Conservation (phyloP, 1,284 basidiomycete genomes). For the Marasmius sp. region DNA sequence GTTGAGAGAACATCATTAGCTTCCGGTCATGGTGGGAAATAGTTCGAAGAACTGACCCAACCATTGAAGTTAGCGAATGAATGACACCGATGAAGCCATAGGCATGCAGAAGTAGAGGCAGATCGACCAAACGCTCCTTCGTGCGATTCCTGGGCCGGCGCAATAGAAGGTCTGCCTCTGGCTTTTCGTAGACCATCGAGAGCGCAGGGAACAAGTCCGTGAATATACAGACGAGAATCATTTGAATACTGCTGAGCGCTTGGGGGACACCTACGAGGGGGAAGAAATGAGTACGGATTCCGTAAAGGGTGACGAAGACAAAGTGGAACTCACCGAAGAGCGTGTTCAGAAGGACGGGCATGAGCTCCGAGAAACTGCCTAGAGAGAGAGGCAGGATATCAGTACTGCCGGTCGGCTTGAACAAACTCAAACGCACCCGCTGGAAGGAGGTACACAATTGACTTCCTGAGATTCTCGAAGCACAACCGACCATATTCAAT, state of each 20-base stretch:
- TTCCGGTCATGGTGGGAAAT: conserved; percentile 19
- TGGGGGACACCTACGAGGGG: conserved; percentile 40
- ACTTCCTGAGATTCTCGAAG: conserved; percentile 68
- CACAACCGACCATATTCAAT: conserved; percentile 63
- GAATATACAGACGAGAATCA: conserved; percentile 59
- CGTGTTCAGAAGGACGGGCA: conserved; percentile 62
- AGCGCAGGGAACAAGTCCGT: conserved; percentile 59
- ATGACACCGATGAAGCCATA: conserved; percentile 64
- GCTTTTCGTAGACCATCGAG: conserved; percentile 56
- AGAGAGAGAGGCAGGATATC: neutral
- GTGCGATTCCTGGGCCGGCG: conserved; percentile 66
- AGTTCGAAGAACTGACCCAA: conserved; percentile 39
- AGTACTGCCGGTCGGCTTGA: neutral
- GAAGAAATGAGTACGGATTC: neutral
- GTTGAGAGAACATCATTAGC: conserved; percentile 15
- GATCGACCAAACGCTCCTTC: conserved; percentile 50
- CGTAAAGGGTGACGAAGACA: neutral
- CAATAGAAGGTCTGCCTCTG: conserved; percentile 56
- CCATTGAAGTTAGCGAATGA: conserved; percentile 50
- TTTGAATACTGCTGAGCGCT: conserved; percentile 37
- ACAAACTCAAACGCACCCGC: conserved; percentile 36
- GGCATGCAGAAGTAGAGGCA: conserved; percentile 58
- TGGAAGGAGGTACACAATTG: conserved; percentile 46
- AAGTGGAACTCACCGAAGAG: neutral
- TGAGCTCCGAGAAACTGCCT: conserved; percentile 63